phyloP scores from a whole-genome alignment of 768 basidiomycete species.

The Trametes maxima region DNA sequence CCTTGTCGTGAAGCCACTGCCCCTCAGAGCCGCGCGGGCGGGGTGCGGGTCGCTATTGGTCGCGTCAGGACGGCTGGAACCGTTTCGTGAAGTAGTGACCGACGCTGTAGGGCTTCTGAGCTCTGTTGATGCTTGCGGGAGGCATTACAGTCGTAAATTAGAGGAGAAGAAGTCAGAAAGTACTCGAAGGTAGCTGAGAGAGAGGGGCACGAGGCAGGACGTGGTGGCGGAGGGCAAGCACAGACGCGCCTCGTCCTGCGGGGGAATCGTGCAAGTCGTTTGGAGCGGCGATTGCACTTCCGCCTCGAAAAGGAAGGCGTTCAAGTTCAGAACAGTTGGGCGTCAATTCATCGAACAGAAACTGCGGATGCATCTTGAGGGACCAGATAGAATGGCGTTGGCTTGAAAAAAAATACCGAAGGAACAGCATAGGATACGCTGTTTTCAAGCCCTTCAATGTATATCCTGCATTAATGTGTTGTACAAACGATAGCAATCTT shows the following conservation, averaged over 20 bases:
- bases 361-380: too few species aligned
- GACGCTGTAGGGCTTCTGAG: slow-evolving; percentile 33
- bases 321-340: neutral
- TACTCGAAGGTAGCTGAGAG: neutral
- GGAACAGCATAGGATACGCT: too few species aligned
- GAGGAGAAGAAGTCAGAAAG: neutral
- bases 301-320: slow-evolving; percentile 8
- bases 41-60: slow-evolving; percentile 56
- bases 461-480: too few species aligned
- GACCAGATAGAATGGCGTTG: too few species aligned
- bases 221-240: slow-evolving; percentile 11
- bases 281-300: slow-evolving; percentile 10
- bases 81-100: neutral
- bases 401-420: too few species aligned
- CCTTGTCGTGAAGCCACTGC: slow-evolving; percentile 79
- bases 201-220: neutral
- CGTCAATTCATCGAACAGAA: neutral
- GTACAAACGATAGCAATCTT: too few species aligned
- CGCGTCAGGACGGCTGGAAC: slow-evolving; percentile 1
- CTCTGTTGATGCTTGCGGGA: slow-evolving; percentile 14
- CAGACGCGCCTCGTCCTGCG: neutral
- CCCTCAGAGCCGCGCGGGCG: slow-evolving; percentile 54
- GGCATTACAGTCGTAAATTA: slow-evolving; percentile 5
- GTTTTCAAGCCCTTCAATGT: too few species aligned
- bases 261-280: neutral